Conservation (phyloP, 805 yeast species). For the fission yeast (Schizosaccharomyces pombe) region DNA sequence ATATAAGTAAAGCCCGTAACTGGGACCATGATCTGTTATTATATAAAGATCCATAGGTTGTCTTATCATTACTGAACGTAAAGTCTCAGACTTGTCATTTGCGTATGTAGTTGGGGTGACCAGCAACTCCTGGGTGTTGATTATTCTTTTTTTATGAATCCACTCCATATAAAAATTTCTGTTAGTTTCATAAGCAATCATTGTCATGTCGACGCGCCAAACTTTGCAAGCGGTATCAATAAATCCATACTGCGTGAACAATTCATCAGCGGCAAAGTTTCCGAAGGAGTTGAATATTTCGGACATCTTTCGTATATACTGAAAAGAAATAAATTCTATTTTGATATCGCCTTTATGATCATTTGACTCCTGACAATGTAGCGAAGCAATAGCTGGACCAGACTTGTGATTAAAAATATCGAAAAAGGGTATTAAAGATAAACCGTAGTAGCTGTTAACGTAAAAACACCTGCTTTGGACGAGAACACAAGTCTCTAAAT, state of each 20-base stretch:
- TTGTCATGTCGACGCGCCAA: neutral
- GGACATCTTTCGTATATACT: constrained; percentile 24
- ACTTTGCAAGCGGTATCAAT: constrained; percentile 8
- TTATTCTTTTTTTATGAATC: neutral
- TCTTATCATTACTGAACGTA: no score
- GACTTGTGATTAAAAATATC: neutral
- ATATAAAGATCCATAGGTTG: no score
- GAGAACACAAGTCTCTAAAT: neutral
- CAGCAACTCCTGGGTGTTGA: no score
- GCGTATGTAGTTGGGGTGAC: no score
- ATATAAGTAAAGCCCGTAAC: no score
- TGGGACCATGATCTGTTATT: no score
- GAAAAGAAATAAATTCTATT: constrained; percentile 23
- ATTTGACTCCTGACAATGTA: neutral
- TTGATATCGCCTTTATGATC: neutral
- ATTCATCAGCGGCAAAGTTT: constrained; percentile 35
- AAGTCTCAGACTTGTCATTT: no score
- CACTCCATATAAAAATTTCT: neutral
- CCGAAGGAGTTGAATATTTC: constrained; percentile 75
- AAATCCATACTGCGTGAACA: constrained; percentile 61
- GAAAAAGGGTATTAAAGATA: neutral
- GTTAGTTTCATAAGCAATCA: neutral
- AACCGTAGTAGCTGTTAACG: neutral
- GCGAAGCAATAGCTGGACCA: neutral
- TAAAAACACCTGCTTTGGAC: neutral